Conservation (phyloP, 176 grass and related monocot genomes). For the Leersia perrieri region DNA sequence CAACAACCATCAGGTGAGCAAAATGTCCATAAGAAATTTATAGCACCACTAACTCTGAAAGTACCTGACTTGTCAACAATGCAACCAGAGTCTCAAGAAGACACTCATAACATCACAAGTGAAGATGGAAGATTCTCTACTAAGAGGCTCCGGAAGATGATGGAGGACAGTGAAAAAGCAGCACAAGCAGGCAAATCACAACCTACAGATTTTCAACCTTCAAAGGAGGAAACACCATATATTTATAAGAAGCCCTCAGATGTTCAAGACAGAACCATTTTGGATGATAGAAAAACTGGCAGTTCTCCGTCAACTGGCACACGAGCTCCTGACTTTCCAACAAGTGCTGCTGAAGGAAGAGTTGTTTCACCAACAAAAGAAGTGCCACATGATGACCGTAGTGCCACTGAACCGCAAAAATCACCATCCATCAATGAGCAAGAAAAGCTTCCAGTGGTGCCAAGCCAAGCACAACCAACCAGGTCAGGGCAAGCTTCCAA, state of each 20-base stretch:
- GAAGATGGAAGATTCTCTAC: slow-evolving; percentile 37
- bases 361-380: background rate
- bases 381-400: slow-evolving; percentile 5
- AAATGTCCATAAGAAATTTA: slow-evolving; percentile 16
- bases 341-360: slow-evolving; percentile 15
- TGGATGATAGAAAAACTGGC: background rate
- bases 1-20: slow-evolving; percentile 2
- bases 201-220: slow-evolving; percentile 9
- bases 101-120: background rate
- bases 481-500: background rate
- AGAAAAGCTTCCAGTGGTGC: background rate
- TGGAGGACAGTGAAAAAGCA: slow-evolving; percentile 8
- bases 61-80: slow-evolving; percentile 6
- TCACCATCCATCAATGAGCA: background rate
- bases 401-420: slow-evolving; percentile 1
- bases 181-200: background rate
- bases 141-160: slow-evolving; percentile 33
- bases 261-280: slow-evolving; percentile 1
- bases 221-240: slow-evolving; percentile 13
- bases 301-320: background rate
- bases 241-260: slow-evolving; percentile 18
- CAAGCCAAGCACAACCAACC: background rate
- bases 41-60: slow-evolving; percentile 8
- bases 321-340: slow-evolving; percentile 16
- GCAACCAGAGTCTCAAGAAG: slow-evolving; percentile 18